Percentiles rank a stretch among this genome's conserved stretches.
phyloP scores from a whole-genome alignment of 345 rosid genomes.

The Corymbia maculata region DNA sequence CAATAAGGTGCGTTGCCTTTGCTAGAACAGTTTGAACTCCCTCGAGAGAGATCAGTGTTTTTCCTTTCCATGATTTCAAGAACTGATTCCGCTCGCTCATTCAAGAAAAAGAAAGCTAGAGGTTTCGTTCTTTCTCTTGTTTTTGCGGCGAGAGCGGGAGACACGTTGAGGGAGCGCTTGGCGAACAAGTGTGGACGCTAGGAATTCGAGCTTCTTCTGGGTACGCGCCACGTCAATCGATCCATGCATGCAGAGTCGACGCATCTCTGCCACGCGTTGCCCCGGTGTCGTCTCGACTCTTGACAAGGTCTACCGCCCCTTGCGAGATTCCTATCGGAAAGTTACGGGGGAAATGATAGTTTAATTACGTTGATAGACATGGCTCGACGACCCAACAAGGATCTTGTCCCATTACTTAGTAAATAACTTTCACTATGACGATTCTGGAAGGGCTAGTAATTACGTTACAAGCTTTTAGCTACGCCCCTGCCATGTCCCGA shows the following conservation, averaged over 20 bases:
- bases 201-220: background rate
- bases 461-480: background rate
- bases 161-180: background rate
- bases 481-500: background rate
- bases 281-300: background rate
- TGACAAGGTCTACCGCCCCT: background rate
- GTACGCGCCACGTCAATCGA: background rate
- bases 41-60: background rate
- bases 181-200: background rate
- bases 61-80: background rate
- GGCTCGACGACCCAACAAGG: background rate
- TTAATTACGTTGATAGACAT: background rate
- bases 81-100: background rate
- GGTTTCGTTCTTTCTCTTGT: background rate
- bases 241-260: background rate
- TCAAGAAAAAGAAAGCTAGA: background rate
- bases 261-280: background rate
- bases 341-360: background rate
- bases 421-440: background rate
- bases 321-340: background rate
- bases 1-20: too few species aligned
- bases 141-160: background rate
- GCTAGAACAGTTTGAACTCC: too few species aligned
- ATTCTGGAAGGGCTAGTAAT: background rate
- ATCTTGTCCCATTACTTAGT: background rate